These are phyloP conservation scores for Cyclotella cryptica DNA, from an alignment of 108 stramenopile genomes.

Conservation along the genomic window DNA sequence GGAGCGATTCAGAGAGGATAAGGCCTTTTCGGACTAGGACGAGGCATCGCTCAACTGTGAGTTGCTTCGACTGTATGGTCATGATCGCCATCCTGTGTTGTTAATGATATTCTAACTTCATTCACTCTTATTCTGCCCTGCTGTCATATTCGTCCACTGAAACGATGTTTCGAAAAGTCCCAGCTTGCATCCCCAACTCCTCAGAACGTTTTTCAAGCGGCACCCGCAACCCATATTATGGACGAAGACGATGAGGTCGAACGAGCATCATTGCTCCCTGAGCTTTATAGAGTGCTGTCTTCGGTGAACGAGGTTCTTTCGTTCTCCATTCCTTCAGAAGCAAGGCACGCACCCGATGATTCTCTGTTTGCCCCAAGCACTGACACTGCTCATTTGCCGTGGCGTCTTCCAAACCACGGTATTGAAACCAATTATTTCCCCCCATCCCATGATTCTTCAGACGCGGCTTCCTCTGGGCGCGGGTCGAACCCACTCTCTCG, in stretches of 20 bases:
- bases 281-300: constrained; percentile 62
- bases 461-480: not conserved
- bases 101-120: too few species aligned
- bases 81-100: too few species aligned
- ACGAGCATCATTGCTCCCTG: constrained; percentile 65
- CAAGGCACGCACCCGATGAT: not conserved
- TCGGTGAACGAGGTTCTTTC: constrained; percentile 58
- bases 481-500: constrained; percentile 7
- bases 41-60: constrained; percentile 60
- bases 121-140: too few species aligned
- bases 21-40: constrained; percentile 90
- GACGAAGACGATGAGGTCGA: constrained; percentile 66
- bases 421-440: constrained; percentile 2
- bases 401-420: constrained; percentile 26
- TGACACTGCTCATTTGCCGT: constrained; percentile 44
- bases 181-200: constrained; percentile 72
- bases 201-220: constrained; percentile 69
- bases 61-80: too few species aligned
- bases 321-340: constrained; percentile 9
- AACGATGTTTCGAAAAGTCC: too few species aligned
- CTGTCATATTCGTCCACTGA: too few species aligned
- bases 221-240: constrained; percentile 73
- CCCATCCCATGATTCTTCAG: constrained; percentile 1
- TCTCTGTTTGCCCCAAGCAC: constrained; percentile 4
- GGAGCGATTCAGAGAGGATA: constrained; percentile 86